Evolutionary conservation across 2,329 filamentous ascomycete species (phyloP), one percentile per base, ranked within the genome.

Genomic region (Colletotrichum ledebouriae): DNA sequence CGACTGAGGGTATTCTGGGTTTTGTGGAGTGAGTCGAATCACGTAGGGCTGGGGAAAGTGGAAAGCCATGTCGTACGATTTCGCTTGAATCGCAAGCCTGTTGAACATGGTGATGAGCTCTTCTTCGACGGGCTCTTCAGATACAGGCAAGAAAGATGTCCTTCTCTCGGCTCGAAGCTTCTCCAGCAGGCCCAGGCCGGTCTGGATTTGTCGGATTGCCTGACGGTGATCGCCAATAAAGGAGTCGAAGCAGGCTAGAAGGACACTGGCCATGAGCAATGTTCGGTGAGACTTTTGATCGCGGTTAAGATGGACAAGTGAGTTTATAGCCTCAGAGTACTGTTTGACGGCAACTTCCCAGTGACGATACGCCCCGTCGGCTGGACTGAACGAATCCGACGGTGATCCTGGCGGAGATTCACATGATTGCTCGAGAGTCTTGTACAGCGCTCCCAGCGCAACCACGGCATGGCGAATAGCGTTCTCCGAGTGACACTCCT

Each of bases 41-140:
- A 90, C 87, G 63, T 85, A 89, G 1, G 88, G 87, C 34, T 87
- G 82, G 1, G 88, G 88, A 67, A 90, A 90, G 74, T 90, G 88
- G 73, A 90, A 90, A 37, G 88, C 88, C 87, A 90, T 87, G 72
- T 90, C 88, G 74, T 90, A 90, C 0, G 87, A 89, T 73, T 90
- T 90, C 49, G 88, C 88, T 75, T 90, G 88, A 49, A 90, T 88
- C 2, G 87, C 87, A 2, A 90, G 80, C 4, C 88, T 84, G 1
- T 86, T 89, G 72, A 90, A 90, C 80, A 90, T 89, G 57, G 87
- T 86, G 6, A 87, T 81, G 29, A 90, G 80, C 73, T 90, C 88
- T 58, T 87, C 83, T 70, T 89, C 86, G 6, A 87, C 81, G 0
- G 84, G 80, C 62, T 86, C 84, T 59, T 83, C 83, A 13, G 80